These are phyloP conservation scores for Tylopilus intermedius DNA, from an alignment of 768 basidiomycete genomes.

Conservation along the genomic window DNA sequence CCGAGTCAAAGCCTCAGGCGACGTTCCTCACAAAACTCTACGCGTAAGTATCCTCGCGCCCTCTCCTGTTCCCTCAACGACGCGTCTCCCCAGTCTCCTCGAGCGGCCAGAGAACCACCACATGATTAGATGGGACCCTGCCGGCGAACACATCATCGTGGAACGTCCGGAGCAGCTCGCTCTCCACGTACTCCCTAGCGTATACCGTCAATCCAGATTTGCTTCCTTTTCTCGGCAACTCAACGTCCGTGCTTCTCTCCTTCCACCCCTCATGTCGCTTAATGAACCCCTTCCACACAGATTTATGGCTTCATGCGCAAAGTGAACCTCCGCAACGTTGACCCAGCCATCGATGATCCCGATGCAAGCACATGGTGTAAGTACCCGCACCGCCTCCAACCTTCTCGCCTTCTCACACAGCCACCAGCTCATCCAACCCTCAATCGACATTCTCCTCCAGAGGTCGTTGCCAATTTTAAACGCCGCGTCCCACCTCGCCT, in stretches of 20 bases:
- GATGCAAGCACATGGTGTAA: conserved; percentile 96
- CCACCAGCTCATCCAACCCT: conserved; percentile 81
- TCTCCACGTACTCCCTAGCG: conserved; percentile 86
- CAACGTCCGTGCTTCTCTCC: conserved; percentile 61
- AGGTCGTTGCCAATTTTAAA: conserved; percentile 91
- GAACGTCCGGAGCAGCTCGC: conserved; percentile 92
- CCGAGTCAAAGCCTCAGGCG: conserved; percentile 79
- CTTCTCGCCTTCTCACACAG: conserved; percentile 20
- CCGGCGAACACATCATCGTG: conserved; percentile 92
- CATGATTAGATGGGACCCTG: conserved; percentile 95
- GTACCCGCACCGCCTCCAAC: conserved; percentile 33
- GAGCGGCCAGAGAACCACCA: conserved; percentile 91
- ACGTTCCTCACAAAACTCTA: conserved; percentile 98
- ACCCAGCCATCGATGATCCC: conserved; percentile 91
- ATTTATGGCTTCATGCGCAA: conserved; percentile 99
- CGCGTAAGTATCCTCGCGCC: conserved; percentile 57
- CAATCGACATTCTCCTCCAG: conserved; percentile 84
- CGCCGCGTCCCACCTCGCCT: conserved; percentile 91
- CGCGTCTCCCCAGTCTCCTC: conserved; percentile 54
- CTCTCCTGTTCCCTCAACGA: conserved; percentile 10
- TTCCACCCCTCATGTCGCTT: conserved; percentile 24
- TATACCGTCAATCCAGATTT: conserved; percentile 95
- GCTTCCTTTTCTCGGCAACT: conserved; percentile 97
- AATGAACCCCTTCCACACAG: conserved; percentile 39
- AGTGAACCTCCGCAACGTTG: conserved; percentile 91